Base-by-base conservation (phyloP, 345 rosid genomes). In the Angophora floribunda region DNA sequence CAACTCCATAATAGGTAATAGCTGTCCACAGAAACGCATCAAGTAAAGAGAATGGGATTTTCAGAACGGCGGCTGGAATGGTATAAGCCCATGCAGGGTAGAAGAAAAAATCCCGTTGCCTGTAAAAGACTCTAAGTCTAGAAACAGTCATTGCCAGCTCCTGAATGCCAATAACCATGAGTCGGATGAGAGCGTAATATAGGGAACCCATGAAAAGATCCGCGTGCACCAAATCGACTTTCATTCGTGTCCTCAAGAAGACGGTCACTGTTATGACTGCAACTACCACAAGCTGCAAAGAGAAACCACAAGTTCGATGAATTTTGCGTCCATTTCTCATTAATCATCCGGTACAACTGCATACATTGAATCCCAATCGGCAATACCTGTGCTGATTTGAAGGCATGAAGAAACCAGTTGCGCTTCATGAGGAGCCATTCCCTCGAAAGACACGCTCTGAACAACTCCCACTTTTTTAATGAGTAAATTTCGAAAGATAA, bases 391-490 rank as follows among this genome's bases (percentile, higher is more conserved):
- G 87, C 63, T 36, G 94, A 78, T 87, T 92, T 95, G 67, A 91
- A 93, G 36, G 91, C 89, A 57, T 93, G 67, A 85, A 92, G 52
- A 87, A 91, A 93, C 26, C 93, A 89, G 88, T 93, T 95, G 6
- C 94, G 90, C 87, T 89, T 93, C 94, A 94, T 93, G 57, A 94
- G 96, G 78, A 94, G 93, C 92, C 92, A 91, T 88, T 95, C 97
- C 91, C 96, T 94, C 13, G 91, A 90, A 91, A 92, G 53, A 87
- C 99, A 96, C 49, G 93, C 95, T 90, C 91, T 94, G 91, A 95
- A 91, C 53, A 96, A 88, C 87, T 95, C 96, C 94, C 90, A 91
- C 89, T 94, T 95, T 13, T 89, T 87, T 36, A 93, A 61, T 0
- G 96, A 91, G 85, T 95, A 94, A 70, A 78, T 86, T 85, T 89